phyloP scores from a whole-genome alignment of 2,329 filamentous ascomycete genomes.

The Torrubiella hemipterigena region DNA sequence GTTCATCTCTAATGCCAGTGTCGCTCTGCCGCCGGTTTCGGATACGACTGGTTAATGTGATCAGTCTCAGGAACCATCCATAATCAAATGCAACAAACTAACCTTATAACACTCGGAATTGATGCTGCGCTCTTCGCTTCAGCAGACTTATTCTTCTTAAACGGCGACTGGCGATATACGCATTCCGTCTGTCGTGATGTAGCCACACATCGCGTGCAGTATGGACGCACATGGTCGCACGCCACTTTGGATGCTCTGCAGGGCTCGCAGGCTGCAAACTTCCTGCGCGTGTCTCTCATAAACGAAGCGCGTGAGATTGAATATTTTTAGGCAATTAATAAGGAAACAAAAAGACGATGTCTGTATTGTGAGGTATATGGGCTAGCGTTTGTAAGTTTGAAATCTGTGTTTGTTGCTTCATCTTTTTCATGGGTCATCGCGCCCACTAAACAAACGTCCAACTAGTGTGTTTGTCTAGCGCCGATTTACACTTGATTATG shows the following conservation, averaged over 20 bases:
- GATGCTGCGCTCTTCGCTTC: constrained; percentile 4
- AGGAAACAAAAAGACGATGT: too few species aligned
- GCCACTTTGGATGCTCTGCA: constrained; percentile 15
- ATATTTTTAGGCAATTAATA: too few species aligned
- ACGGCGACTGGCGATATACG: constrained; percentile 9
- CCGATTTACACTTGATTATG: too few species aligned
- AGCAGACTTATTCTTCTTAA: constrained; percentile 9
- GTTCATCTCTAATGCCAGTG: constrained; percentile 1
- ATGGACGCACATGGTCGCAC: constrained; percentile 14
- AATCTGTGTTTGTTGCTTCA: too few species aligned
- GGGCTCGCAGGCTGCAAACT: constrained; percentile 14
- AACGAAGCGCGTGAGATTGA: too few species aligned
- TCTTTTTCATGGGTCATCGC: too few species aligned
- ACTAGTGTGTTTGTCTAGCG: too few species aligned
- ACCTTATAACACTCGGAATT: constrained; percentile 2
- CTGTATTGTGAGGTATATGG: too few species aligned
- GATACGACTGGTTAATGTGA: not conserved
- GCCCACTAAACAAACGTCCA: too few species aligned
- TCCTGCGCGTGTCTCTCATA: too few species aligned
- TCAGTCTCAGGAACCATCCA: not conserved
- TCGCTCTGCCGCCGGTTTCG: constrained; percentile 1
- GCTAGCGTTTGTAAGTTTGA: too few species aligned
- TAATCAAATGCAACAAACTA: not conserved
- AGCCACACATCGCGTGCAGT: constrained; percentile 13
- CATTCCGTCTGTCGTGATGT: constrained; percentile 6